Base-by-base conservation (phyloP, 352 stramenopile genomes). In the Globisporangium solare region DNA sequence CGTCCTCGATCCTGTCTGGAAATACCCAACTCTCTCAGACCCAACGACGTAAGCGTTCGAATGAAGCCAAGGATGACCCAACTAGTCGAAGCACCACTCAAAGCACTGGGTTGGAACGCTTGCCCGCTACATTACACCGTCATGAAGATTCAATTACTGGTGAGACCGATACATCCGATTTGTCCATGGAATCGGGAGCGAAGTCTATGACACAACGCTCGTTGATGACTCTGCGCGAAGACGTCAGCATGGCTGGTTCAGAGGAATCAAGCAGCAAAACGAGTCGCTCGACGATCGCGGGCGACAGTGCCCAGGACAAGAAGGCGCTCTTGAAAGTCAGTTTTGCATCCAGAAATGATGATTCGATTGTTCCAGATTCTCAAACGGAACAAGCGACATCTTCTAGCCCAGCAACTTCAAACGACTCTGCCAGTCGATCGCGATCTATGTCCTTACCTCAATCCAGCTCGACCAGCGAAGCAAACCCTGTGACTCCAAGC, bases 241-340 rank as follows among this genome's bases (percentile, higher is more conserved):
- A 43, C 4, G 12, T 18, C 39, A n/a, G 17, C 39, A n/a, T n/a
- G 39, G 17, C 17, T 5, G 2, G 40, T 24, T 22, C 21, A 39
- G n/a, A 46, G 22, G 17, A 43, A 15, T 14, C 15, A 10, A 24
- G 31, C 11, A 12, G 17, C 22, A 42, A 50, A 27, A 24, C 41
- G 27, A 57, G 51, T 6, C 51, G 21, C n/a, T 32, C 51, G 14
- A 58, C 52, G n/a, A 42, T 43, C 17, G 14, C 24, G 10, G 45
- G 14, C 0, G 53, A 47, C 17, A 37, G 5, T 54, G n/a, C 18
- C 7, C 22, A 20, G 31, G 37, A 22, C 62, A 71, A 56, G 31
- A 63, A 52, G 24, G 11, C 56, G 6, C 45, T 58, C 31, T 56
- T 54, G 20, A 54, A 54, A 37, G 58, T 64, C 24, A 58, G 51